A percentile compares a stretch with the other conserved stretches of the same genome.
These are phyloP conservation scores for Botrytis medusae DNA, from an alignment of 2,329 filamentous ascomycete genomes.

Conservation along the genomic window DNA sequence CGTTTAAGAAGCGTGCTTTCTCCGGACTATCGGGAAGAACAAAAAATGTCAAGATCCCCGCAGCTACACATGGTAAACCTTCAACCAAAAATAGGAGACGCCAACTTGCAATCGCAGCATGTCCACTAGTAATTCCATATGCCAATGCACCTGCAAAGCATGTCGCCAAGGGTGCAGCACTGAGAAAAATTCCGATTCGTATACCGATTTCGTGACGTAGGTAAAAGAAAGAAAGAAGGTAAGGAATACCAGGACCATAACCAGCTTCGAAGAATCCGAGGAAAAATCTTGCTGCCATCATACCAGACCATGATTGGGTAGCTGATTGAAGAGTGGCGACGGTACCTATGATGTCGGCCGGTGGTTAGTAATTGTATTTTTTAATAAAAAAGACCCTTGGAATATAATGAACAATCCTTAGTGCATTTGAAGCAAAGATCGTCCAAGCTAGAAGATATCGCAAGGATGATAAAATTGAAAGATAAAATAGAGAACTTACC, in stretches of 20 bases:
- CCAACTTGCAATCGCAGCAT: slow-evolving; percentile 57
- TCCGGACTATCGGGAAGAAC: slow-evolving; percentile 53
- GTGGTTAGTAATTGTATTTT: neutral
- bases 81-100: slow-evolving; percentile 65
- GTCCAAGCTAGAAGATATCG: neutral
- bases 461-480: neutral
- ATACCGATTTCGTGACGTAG: slow-evolving; percentile 62
- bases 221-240: slow-evolving; percentile 50
- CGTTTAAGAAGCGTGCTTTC: slow-evolving; percentile 50
- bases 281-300: slow-evolving; percentile 43
- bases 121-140: slow-evolving; percentile 66
- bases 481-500: slow-evolving; percentile 20
- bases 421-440: neutral
- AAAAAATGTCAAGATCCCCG: slow-evolving; percentile 56
- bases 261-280: slow-evolving; percentile 43
- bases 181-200: slow-evolving; percentile 69
- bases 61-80: slow-evolving; percentile 57
- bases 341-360: neutral
- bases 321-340: slow-evolving; percentile 48
- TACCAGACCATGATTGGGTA: slow-evolving; percentile 39
- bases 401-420: too few species aligned
- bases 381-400: neutral
- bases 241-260: slow-evolving; percentile 43
- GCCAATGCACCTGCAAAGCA: slow-evolving; percentile 68
- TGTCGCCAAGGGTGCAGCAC: slow-evolving; percentile 62